Evolutionary conservation across 345 rosid genomes (phyloP).

Genomic region (Draba incana): DNA sequence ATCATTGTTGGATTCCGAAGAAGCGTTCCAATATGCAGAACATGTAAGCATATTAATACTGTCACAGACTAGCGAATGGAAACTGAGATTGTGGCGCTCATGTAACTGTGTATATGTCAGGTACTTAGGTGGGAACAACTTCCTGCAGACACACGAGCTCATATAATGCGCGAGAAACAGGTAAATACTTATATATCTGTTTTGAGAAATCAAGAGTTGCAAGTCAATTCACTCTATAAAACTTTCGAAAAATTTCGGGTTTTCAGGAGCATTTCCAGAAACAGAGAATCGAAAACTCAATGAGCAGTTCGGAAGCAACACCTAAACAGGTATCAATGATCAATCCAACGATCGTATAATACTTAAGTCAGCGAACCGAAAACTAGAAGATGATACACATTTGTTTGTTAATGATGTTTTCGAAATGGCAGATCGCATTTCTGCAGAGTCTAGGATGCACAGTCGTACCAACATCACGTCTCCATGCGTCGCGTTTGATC

Average conservation of each 20-base stretch:
- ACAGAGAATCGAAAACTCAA: slow-evolving; percentile 78
- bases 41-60: slow-evolving; percentile 56
- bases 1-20: slow-evolving; percentile 61
- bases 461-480: slow-evolving; percentile 70
- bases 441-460: slow-evolving; percentile 83
- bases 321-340: slow-evolving; percentile 68
- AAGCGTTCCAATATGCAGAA: slow-evolving; percentile 85
- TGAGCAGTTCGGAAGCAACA: slow-evolving; percentile 81
- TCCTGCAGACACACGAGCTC: slow-evolving; percentile 87
- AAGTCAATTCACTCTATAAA: neutral
- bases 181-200: slow-evolving; percentile 37
- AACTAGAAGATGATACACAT: neutral
- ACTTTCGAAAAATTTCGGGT: neutral
- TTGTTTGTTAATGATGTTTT: neutral
- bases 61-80: slow-evolving; percentile 6
- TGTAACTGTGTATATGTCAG: slow-evolving; percentile 42
- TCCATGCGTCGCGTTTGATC: slow-evolving; percentile 83
- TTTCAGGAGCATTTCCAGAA: slow-evolving; percentile 88
- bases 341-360: neutral
- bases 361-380: neutral
- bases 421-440: slow-evolving; percentile 56
- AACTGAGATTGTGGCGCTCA: slow-evolving; percentile 5
- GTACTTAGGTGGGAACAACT: slow-evolving; percentile 88
- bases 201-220: slow-evolving; percentile 1
- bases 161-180: slow-evolving; percentile 90